A percentile compares a stretch with the other conserved stretches of the same genome.
Conservation (phyloP, 1,284 basidiomycete species). For the Cutaneotrichosporon spelunceum region DNA sequence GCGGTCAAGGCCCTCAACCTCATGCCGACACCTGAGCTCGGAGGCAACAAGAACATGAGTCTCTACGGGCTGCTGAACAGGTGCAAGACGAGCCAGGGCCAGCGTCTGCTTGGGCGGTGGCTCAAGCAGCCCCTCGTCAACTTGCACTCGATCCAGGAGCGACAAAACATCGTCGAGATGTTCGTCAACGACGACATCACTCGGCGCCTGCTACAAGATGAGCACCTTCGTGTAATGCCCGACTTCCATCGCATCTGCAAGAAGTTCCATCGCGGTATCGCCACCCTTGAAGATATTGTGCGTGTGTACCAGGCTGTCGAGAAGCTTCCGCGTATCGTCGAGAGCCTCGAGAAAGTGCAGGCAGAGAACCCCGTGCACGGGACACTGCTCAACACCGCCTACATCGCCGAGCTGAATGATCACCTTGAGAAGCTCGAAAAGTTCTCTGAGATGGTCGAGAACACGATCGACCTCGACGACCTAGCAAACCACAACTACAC, state of each 20-base stretch:
- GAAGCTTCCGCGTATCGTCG: conserved; percentile 72
- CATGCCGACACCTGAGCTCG: conserved; percentile 65
- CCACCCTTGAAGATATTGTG: conserved; percentile 90
- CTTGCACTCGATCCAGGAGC: conserved; percentile 80
- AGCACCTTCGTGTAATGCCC: conserved; percentile 85
- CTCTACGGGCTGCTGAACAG: conserved; percentile 86
- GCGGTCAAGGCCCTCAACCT: conserved; percentile 87
- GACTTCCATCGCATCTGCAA: conserved; percentile 92
- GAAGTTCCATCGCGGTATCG: conserved; percentile 79
- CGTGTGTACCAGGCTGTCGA: conserved; percentile 88
- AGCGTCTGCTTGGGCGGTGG: conserved; percentile 87
- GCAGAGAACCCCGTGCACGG: conserved; percentile 50
- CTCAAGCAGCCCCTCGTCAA: conserved; percentile 95
- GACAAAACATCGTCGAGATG: conserved; percentile 81
- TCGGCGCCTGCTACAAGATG: conserved; percentile 63
- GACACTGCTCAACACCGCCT: conserved; percentile 65
- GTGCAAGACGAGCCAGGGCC: conserved; percentile 95
- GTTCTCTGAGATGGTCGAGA: conserved; percentile 91
- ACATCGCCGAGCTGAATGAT: conserved; percentile 62
- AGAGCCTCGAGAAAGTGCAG: conserved; percentile 56
- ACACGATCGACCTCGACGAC: conserved; percentile 87
- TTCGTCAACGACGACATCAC: conserved; percentile 76
- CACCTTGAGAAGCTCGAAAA: conserved; percentile 64
- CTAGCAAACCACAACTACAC: conserved; percentile 80
- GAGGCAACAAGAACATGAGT: conserved; percentile 70